These are phyloP conservation scores for Leccinellum luteum DNA, from an alignment of 768 basidiomycete species.

Conservation along the genomic window DNA sequence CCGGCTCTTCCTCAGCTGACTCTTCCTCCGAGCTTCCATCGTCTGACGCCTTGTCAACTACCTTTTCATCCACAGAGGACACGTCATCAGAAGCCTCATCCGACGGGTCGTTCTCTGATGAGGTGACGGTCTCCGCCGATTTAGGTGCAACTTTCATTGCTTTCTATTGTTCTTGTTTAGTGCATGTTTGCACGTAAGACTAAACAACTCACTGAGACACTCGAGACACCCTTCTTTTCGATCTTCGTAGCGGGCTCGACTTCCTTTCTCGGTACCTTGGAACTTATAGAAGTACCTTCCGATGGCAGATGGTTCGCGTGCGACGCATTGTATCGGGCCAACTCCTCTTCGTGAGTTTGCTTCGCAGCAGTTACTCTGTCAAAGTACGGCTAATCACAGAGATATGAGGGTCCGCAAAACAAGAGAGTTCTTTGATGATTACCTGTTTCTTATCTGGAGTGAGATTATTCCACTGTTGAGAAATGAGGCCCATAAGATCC, in stretches of 20 bases:
- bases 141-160: slow-evolving; percentile 23
- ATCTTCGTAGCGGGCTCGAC: slow-evolving; percentile 29
- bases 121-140: slow-evolving; percentile 22
- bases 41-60: slow-evolving; percentile 20
- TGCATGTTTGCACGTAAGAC: slow-evolving; percentile 8
- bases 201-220: slow-evolving; percentile 16
- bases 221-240: slow-evolving; percentile 23
- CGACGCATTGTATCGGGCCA: slow-evolving; percentile 62
- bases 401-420: neutral
- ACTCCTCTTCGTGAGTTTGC: slow-evolving; percentile 58
- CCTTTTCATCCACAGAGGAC: slow-evolving; percentile 25
- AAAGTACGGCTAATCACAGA: slow-evolving; percentile 29
- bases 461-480: slow-evolving; percentile 73
- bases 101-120: slow-evolving; percentile 31
- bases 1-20: slow-evolving; percentile 24
- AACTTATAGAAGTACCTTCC: slow-evolving; percentile 33
- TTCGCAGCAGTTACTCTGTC: slow-evolving; percentile 55
- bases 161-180: slow-evolving; percentile 27
- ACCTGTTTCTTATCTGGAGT: slow-evolving; percentile 71
- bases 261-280: slow-evolving; percentile 29
- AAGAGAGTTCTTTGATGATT: slow-evolving; percentile 26
- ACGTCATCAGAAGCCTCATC: slow-evolving; percentile 27
- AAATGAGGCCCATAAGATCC: slow-evolving; percentile 70
- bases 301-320: slow-evolving; percentile 48
- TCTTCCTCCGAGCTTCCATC: slow-evolving; percentile 24